Evolutionary conservation across 768 basidiomycete genomes (phyloP).

Genomic region (Mycena floridula): DNA sequence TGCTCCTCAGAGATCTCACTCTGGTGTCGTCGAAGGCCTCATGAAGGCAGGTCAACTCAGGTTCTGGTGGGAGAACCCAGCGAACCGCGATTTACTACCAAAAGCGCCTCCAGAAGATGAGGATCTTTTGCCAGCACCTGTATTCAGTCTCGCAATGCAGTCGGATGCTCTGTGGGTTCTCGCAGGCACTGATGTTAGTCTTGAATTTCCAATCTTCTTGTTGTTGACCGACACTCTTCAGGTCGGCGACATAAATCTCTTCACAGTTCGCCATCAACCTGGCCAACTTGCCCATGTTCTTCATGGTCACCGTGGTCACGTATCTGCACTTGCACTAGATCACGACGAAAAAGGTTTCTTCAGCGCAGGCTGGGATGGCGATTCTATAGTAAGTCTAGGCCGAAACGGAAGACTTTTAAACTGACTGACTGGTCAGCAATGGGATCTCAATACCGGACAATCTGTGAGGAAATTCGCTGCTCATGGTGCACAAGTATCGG

Average conservation of each 20-base stretch:
- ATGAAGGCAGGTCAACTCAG: constrained; percentile 85
- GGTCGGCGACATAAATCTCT: constrained; percentile 90
- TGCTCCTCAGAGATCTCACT: constrained; percentile 83
- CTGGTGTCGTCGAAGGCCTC: constrained; percentile 85
- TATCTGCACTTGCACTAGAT: constrained; percentile 79
- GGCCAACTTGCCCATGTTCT: constrained; percentile 71
- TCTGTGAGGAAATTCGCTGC: constrained; percentile 68
- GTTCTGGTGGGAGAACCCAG: constrained; percentile 88
- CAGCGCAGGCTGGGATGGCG: constrained; percentile 94
- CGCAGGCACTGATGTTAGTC: constrained; percentile 75
- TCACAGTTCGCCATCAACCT: constrained; percentile 89
- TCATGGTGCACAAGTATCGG: constrained; percentile 81
- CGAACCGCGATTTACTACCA: constrained; percentile 16
- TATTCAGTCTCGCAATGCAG: constrained; percentile 89
- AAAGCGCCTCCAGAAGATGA: constrained; percentile 32
- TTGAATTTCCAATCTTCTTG: constrained; percentile 10
- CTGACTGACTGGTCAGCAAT: constrained; percentile 56
- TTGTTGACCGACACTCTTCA: constrained; percentile 24
- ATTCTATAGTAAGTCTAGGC: constrained; percentile 59
- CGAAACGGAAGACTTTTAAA: background rate
- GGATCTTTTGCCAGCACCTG: constrained; percentile 56
- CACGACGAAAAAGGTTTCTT: constrained; percentile 82
- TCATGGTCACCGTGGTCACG: constrained; percentile 70
- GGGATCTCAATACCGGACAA: constrained; percentile 94
- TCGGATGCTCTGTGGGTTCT: constrained; percentile 91